Evolutionary conservation across 441 rosid species (phyloP), one percentile per base, ranked within the genome.

Genomic region (Breynia disticha): DNA sequence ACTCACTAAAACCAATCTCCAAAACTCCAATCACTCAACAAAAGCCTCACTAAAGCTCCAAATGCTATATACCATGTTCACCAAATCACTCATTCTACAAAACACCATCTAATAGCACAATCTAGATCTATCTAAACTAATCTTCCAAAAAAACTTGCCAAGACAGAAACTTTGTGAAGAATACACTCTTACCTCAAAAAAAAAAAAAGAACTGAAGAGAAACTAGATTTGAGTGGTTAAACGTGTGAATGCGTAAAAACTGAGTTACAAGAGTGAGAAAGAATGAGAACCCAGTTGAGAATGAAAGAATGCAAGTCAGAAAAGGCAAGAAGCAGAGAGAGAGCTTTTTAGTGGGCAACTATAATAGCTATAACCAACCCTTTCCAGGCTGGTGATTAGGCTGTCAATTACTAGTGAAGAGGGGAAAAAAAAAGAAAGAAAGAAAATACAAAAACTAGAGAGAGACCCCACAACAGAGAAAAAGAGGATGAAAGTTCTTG

Each of bases 381-480:
- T 77, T 77, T 79, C 85, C 89, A 82, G 83, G 81, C 85, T 77
- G 89, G 72, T 68, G 66, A 75, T 75, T 48, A 77, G 74, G 81
- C 81, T 79, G 81, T 70, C 78, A 71, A 54, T 62, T 56, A 63
- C 63, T 24, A 46, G 28, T 44, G 54, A 14, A 58, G 55, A 57
- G 22, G 6, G 16, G 35, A 17, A 18, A 19, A 32, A n/a, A 37
- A 54, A 19, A 37, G n/a, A 7, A 32, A 19, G 20, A 43, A 14
- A 49, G 67, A 46, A 35, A 59, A 60, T 17, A n/a, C n/a, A n/a
- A 16, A 22, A 54, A 42, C 56, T 56, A 13, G 43, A 39, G 9
- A 41, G 44, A 41, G 71, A 66, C 78, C 76, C 82, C 70, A 68
- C 74, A 13, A 13, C 16, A 42, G 32, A 50, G 54, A 49, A 54